phyloP scores from a whole-genome alignment of 371 early-diverging fungal genomes.

The Mucor indicus region DNA sequence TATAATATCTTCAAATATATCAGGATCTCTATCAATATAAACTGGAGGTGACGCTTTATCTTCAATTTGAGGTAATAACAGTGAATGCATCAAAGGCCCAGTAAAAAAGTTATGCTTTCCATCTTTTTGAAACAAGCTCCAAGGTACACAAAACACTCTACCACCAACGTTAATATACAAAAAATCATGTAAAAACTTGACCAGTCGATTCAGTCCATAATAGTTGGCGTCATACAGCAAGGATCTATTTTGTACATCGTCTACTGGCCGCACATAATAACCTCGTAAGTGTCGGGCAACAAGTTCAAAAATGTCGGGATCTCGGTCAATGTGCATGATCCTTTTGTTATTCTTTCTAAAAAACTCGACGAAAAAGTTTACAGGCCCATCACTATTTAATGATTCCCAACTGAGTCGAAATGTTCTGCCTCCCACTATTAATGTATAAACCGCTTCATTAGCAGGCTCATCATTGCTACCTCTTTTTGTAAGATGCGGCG shows the following conservation, averaged over 20 bases:
- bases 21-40: conserved; percentile 59
- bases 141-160: conserved; percentile 36
- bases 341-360: conserved; percentile 32
- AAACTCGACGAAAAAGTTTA: conserved; percentile 40
- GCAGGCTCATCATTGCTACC: conserved; percentile 11
- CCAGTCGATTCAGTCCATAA: conserved; percentile 47
- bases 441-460: conserved; percentile 34
- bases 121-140: conserved; percentile 41
- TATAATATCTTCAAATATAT: conserved; percentile 60
- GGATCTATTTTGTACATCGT: conserved; percentile 48
- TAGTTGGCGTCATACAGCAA: conserved; percentile 51
- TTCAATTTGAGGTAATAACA: conserved; percentile 22
- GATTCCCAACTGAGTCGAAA: conserved; percentile 49
- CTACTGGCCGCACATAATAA: conserved; percentile 50
- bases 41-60: conserved; percentile 32
- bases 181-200: conserved; percentile 42
- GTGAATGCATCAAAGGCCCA: conserved; percentile 36
- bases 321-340: conserved; percentile 56
- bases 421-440: conserved; percentile 41
- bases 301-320: conserved; percentile 53
- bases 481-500: neutral
- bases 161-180: conserved; percentile 49
- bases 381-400: conserved; percentile 49
- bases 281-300: conserved; percentile 62
- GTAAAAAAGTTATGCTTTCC: conserved; percentile 40